These are phyloP conservation scores for Baudoinia panamericana DNA, from an alignment of 495 filamentous ascomycete genomes.

Conservation along the genomic window DNA sequence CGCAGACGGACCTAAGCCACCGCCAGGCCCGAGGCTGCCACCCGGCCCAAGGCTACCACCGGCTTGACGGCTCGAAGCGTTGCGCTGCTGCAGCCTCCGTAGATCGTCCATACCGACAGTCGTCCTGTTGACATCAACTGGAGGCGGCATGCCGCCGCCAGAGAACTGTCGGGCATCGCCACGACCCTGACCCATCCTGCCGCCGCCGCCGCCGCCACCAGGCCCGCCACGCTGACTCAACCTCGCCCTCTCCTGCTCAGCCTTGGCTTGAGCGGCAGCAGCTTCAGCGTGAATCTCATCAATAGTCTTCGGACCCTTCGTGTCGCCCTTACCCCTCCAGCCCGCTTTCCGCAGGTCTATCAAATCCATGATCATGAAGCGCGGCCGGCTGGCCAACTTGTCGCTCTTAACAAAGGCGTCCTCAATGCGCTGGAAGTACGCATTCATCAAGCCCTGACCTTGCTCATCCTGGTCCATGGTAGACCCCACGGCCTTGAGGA, in stretches of 20 bases:
- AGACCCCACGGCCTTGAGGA: conserved; percentile 78
- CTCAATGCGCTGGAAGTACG: conserved; percentile 84
- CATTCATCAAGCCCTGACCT: conserved; percentile 71
- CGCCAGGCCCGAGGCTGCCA: conserved; percentile 14
- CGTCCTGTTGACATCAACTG: conserved; percentile 58
- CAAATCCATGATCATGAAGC: conserved; percentile 94
- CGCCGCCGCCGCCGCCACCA: conserved; percentile 50
- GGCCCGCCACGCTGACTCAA: conserved; percentile 46
- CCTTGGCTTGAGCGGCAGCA: conserved; percentile 50
- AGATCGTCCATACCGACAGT: conserved; percentile 84
- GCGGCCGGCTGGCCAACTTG: conserved; percentile 69
- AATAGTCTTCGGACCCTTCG: conserved; percentile 96
- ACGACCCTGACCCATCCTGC: conserved; percentile 59
- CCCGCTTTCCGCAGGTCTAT: conserved; percentile 60
- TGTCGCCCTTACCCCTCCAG: conserved; percentile 76
- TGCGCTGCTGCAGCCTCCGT: conserved; percentile 49
- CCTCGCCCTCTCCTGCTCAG: conserved; percentile 50
- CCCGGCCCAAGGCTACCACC: conserved; percentile 38
- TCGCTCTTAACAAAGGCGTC: conserved; percentile 56
- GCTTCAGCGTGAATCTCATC: conserved; percentile 81
- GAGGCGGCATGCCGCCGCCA: conserved; percentile 45
- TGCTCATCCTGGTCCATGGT: conserved; percentile 65
- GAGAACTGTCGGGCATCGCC: conserved; percentile 77
- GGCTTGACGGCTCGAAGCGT: conserved; percentile 43
- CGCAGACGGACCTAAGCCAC: conserved; percentile 3